Percentiles rank a stretch among this genome's conserved stretches.
Conservation (phyloP, 106 monocot species). For the Posidonia australis region DNA sequence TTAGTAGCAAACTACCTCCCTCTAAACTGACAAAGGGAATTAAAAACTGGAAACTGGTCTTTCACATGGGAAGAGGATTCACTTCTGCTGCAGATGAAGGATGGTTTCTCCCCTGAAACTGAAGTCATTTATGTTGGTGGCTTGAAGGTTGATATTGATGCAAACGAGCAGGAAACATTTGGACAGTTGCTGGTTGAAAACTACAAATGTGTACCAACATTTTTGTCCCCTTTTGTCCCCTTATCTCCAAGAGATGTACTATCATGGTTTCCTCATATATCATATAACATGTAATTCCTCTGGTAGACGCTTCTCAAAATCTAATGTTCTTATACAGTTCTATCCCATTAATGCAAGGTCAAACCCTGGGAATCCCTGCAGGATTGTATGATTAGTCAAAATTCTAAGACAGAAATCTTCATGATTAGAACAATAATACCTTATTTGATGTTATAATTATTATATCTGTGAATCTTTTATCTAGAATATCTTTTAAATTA, state of each 20-base stretch:
- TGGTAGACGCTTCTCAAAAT: no score
- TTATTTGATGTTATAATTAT: no score
- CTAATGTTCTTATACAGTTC: no score
- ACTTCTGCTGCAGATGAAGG: constrained; percentile 70
- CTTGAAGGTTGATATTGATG: constrained; percentile 22
- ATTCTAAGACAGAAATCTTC: no score
- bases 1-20: constrained; percentile 65
- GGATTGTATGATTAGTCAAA: no score
- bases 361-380: no score
- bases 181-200: constrained; percentile 25
- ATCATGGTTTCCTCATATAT: constrained; percentile 56
- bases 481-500: no score
- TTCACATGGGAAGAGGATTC: constrained; percentile 81
- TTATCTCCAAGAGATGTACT: constrained; percentile 32
- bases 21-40: constrained; percentile 28
- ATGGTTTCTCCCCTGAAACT: constrained; percentile 56
- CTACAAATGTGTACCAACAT: constrained; percentile 44
- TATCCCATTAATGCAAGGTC: no score
- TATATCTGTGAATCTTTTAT: no score
- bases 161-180: constrained; percentile 41
- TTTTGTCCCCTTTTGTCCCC: constrained; percentile 31
- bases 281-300: no score
- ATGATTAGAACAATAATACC: no score
- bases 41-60: constrained; percentile 48
- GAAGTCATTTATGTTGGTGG: constrained; percentile 57